Evolutionary conservation across 2,329 filamentous ascomycete genomes (phyloP).

Genomic region (Sporothrix humicola): DNA sequence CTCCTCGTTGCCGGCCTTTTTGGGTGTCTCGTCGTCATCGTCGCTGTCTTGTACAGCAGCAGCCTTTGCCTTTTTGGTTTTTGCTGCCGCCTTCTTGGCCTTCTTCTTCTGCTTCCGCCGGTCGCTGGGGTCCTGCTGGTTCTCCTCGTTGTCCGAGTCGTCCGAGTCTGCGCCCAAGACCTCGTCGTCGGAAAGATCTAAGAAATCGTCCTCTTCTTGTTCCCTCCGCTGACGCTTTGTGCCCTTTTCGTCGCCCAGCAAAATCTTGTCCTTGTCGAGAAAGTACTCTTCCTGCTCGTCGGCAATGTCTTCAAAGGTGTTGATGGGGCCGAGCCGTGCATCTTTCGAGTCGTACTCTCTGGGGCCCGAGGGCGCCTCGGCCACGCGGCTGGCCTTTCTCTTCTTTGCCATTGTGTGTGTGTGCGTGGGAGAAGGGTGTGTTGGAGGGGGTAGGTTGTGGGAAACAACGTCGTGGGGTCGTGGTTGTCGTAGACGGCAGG

Average conservation of each 20-base stretch:
- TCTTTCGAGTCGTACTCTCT: constrained; percentile 62
- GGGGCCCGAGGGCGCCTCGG: constrained; percentile 55
- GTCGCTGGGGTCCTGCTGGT: constrained; percentile 34
- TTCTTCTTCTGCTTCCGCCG: constrained; percentile 31
- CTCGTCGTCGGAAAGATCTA: constrained; percentile 68
- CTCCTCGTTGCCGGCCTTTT: constrained; percentile 58
- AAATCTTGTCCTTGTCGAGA: constrained; percentile 80
- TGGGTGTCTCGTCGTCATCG: constrained; percentile 61
- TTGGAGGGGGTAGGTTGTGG: too few relatives aligned
- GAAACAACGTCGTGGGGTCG: background rate
- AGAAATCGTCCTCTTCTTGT: constrained; percentile 61
- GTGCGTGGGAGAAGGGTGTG: too few relatives aligned
- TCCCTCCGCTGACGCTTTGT: constrained; percentile 76
- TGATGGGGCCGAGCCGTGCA: constrained; percentile 64
- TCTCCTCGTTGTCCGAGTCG: constrained; percentile 39
- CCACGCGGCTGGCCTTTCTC: constrained; percentile 69
- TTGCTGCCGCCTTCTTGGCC: constrained; percentile 45
- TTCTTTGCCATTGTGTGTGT: constrained; percentile 64
- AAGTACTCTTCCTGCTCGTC: constrained; percentile 96
- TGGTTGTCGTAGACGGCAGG: background rate
- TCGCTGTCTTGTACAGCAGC: constrained; percentile 51
- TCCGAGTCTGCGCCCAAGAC: constrained; percentile 47
- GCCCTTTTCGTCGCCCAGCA: constrained; percentile 80
- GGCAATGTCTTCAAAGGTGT: constrained; percentile 80
- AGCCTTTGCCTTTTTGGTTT: constrained; percentile 30